Percentiles rank a stretch among this genome's conserved stretches.
These are phyloP conservation scores for Naganishia sp. DNA, from an alignment of 1,284 basidiomycete genomes.

Conservation along the genomic window DNA sequence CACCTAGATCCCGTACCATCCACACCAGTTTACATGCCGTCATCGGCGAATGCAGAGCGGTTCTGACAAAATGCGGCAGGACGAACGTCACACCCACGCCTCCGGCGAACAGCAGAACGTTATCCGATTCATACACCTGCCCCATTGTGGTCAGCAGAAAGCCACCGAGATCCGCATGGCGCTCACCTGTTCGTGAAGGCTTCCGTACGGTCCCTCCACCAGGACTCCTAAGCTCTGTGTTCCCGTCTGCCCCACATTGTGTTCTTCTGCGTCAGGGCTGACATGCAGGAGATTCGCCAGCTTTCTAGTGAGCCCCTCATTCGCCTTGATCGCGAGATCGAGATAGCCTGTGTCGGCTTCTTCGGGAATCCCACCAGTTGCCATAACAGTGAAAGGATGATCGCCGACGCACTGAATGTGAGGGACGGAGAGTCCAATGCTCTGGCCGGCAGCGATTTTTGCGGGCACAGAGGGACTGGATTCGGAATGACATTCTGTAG, in stretches of 20 bases:
- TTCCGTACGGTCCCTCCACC: conserved; percentile 17
- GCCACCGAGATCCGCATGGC: not conserved
- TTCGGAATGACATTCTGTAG: not conserved
- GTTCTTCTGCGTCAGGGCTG: not conserved
- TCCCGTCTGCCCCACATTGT: too few species aligned
- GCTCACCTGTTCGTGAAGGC: conserved; percentile 5
- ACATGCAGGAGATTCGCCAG: not conserved
- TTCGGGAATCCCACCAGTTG: not conserved
- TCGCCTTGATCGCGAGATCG: conserved; percentile 24
- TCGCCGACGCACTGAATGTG: conserved; percentile 12
- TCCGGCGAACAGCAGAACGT: conserved; percentile 14
- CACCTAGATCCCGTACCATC: conserved; percentile 21
- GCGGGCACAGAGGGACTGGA: not conserved
- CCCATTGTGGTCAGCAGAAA: not conserved
- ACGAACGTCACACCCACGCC: conserved; percentile 18
- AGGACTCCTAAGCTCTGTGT: not conserved
- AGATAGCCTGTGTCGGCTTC: not conserved
- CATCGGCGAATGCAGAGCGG: conserved; percentile 4
- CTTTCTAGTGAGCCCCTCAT: conserved; percentile 12
- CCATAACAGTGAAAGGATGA: conserved; percentile 24
- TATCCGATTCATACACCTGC: conserved; percentile 8
- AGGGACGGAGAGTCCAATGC: conserved; percentile 11
- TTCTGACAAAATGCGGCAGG: conserved; percentile 18
- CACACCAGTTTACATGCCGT: conserved; percentile 20
- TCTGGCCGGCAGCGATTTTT: conserved; percentile 14